Percentiles rank a stretch among this genome's conserved stretches.
phyloP scores from a whole-genome alignment of 2,329 filamentous ascomycete genomes.

The Amauroascus verrucosus region DNA sequence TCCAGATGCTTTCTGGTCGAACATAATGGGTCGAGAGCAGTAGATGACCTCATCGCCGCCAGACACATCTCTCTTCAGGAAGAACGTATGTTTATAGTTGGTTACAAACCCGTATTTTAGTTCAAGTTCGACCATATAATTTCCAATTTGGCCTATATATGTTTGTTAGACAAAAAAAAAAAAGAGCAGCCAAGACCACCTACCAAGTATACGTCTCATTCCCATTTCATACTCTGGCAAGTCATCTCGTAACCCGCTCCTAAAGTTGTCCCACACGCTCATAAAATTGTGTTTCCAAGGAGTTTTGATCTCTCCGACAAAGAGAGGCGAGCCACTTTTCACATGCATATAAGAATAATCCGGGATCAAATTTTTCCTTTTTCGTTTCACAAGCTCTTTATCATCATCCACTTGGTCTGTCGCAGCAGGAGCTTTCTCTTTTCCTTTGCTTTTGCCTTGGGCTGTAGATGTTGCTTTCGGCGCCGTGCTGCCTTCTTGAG shows the following conservation, averaged over 20 bases:
- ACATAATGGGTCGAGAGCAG: neutral
- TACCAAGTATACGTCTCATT: slow-evolving; percentile 11
- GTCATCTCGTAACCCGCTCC: neutral
- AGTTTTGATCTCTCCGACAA: slow-evolving; percentile 11
- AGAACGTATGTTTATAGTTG: slow-evolving; percentile 10
- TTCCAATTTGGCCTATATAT: slow-evolving; percentile 11
- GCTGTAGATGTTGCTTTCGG: neutral
- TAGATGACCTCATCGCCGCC: neutral
- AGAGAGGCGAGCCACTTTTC: neutral
- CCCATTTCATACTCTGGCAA: neutral
- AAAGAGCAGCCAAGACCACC: neutral
- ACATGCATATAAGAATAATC: slow-evolving; percentile 12
- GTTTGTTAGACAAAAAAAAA: neutral
- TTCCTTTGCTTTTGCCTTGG: neutral
- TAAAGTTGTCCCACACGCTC: neutral
- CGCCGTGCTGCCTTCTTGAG: too few species aligned
- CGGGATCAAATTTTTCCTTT: slow-evolving; percentile 4
- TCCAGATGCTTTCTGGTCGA: neutral
- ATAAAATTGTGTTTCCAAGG: slow-evolving; percentile 13
- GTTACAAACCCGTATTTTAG: slow-evolving; percentile 13
- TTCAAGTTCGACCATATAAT: slow-evolving; percentile 11
- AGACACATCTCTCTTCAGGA: slow-evolving; percentile 2
- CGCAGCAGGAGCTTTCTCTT: neutral
- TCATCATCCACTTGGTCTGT: too few species aligned
- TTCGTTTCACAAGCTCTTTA: neutral